These are phyloP conservation scores for Epicoccum sorghinum DNA, from an alignment of 2,329 filamentous ascomycete species.

Conservation along the genomic window DNA sequence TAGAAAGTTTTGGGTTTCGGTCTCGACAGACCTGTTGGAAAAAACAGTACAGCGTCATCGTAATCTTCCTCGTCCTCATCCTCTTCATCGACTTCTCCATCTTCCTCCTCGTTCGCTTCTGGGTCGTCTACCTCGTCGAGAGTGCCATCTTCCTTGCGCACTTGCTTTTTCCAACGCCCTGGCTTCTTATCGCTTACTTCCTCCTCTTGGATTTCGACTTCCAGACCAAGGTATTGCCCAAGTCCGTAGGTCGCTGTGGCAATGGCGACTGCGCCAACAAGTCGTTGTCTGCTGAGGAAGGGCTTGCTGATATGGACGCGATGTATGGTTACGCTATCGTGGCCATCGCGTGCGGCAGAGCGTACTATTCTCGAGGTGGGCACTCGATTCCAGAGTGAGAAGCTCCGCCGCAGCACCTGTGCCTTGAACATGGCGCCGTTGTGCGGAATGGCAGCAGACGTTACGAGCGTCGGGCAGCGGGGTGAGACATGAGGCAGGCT, in stretches of 20 bases:
- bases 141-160: constrained; percentile 14
- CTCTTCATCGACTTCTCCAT: constrained; percentile 35
- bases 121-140: constrained; percentile 27
- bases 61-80: constrained; percentile 40
- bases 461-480: constrained; percentile 18
- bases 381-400: constrained; percentile 41
- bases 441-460: constrained; percentile 20
- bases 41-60: constrained; percentile 49
- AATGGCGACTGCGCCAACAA: constrained; percentile 31
- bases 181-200: constrained; percentile 16
- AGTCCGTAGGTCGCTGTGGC: constrained; percentile 27
- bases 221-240: constrained; percentile 30
- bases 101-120: constrained; percentile 31
- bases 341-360: constrained; percentile 38
- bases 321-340: constrained; percentile 42
- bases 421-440: constrained; percentile 46
- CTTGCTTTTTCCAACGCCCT: constrained; percentile 10
- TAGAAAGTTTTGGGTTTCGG: constrained; percentile 50
- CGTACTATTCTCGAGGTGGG: constrained; percentile 31
- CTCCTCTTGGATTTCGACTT: constrained; percentile 31
- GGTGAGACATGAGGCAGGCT: constrained; percentile 27
- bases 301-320: constrained; percentile 50
- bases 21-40: constrained; percentile 56
- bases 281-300: constrained; percentile 32
- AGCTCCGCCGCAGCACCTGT: constrained; percentile 45